Percentiles rank a stretch among this genome's conserved stretches.
These are phyloP conservation scores for Neonectria magnoliae DNA, from an alignment of 2,329 filamentous ascomycete species.

Conservation along the genomic window DNA sequence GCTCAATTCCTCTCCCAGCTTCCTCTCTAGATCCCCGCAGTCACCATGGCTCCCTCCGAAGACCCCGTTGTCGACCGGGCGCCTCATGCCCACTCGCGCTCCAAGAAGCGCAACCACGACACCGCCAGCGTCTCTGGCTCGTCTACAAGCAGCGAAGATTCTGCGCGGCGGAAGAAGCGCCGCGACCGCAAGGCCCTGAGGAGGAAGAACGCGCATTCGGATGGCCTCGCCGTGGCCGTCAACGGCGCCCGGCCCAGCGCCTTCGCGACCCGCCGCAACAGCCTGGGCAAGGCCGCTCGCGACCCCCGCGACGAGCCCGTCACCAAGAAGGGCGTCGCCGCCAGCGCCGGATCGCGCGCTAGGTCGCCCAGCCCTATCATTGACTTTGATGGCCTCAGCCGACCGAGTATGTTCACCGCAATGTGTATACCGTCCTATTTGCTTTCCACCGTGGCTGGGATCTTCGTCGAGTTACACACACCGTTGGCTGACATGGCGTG, in stretches of 20 bases:
- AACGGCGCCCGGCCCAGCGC: conserved; percentile 44
- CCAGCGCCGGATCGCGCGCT: conserved; percentile 26
- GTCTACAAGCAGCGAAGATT: conserved; percentile 45
- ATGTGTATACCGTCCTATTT: not conserved
- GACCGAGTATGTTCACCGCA: conserved; percentile 57
- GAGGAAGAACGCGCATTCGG: conserved; percentile 27
- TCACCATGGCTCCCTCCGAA: conserved; percentile 44
- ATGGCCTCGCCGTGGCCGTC: conserved; percentile 41
- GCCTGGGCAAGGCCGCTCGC: conserved; percentile 69
- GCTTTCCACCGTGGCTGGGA: not conserved
- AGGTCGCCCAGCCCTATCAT: conserved; percentile 64
- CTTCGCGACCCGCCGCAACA: conserved; percentile 58
- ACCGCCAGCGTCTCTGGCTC: conserved; percentile 42
- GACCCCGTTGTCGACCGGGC: conserved; percentile 20
- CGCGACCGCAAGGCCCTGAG: conserved; percentile 38
- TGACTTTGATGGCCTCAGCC: conserved; percentile 69
- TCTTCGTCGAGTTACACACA: not conserved
- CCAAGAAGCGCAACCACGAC: conserved; percentile 45
- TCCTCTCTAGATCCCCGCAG: not conserved
- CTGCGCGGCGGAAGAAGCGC: conserved; percentile 42
- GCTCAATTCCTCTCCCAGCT: not conserved
- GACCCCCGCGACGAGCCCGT: conserved; percentile 67
- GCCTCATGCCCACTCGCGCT: conserved; percentile 1
- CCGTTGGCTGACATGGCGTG: conserved; percentile 21
- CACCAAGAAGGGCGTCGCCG: conserved; percentile 49